Percentiles rank a stretch among this genome's conserved stretches.
Evolutionary conservation across 2,329 filamentous ascomycete genomes (phyloP).

Genomic region (Fusarium praegraminearum): DNA sequence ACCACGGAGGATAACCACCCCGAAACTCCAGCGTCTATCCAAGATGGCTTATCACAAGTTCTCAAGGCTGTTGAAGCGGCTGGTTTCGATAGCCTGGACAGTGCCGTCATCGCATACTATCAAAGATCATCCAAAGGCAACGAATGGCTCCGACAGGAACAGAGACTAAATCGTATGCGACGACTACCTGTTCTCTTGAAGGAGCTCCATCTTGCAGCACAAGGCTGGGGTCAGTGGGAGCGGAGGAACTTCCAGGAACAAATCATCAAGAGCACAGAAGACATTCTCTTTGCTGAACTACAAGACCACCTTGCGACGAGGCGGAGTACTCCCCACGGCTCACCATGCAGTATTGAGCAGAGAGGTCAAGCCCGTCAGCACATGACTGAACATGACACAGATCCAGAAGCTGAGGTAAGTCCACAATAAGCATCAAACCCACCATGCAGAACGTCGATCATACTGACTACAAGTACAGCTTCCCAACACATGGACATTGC

Average conservation of each 20-base stretch:
- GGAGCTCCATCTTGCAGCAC: constrained; percentile 8
- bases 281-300: constrained; percentile 5
- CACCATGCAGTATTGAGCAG: constrained; percentile 1
- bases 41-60: constrained; percentile 8
- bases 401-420: constrained; percentile 4
- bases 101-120: constrained; percentile 9
- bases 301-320: constrained; percentile 6
- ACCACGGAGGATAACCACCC: neutral
- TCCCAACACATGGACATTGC: constrained; percentile 5
- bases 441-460: neutral
- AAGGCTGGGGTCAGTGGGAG: constrained; percentile 8
- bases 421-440: neutral
- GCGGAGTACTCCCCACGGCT: constrained; percentile 1
- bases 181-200: constrained; percentile 5
- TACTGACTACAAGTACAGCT: constrained; percentile 3
- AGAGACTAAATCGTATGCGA: constrained; percentile 9
- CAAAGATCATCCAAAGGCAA: constrained; percentile 9
- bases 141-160: constrained; percentile 4
- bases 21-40: neutral
- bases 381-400: constrained; percentile 4
- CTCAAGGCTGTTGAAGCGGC: constrained; percentile 2
- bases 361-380: neutral
- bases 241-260: constrained; percentile 8
- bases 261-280: constrained; percentile 11
- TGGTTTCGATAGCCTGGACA: constrained; percentile 7